phyloP scores from a whole-genome alignment of 2,329 filamentous ascomycete genomes.

The Fusarium redolens region DNA sequence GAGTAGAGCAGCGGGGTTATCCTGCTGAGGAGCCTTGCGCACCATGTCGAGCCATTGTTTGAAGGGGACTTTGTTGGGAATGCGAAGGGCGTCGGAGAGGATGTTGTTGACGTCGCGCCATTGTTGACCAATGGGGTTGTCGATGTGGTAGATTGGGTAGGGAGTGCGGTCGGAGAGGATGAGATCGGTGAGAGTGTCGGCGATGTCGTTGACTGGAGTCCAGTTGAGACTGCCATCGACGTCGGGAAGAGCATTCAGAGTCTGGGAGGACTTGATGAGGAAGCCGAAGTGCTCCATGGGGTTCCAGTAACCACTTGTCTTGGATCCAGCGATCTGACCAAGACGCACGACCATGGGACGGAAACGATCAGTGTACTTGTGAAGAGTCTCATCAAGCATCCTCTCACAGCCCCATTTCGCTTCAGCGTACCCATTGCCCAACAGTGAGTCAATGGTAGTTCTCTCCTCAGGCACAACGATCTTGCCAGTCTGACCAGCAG shows the following conservation, averaged over 20 bases:
- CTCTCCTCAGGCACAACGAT: slow-evolving; percentile 26
- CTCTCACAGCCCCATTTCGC: slow-evolving; percentile 40
- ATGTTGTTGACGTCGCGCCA: slow-evolving; percentile 32
- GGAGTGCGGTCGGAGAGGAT: slow-evolving; percentile 7
- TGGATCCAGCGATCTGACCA: slow-evolving; percentile 38
- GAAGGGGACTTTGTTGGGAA: slow-evolving; percentile 16
- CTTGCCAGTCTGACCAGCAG: slow-evolving; percentile 18
- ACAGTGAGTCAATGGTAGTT: slow-evolving; percentile 17
- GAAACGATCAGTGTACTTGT: slow-evolving; percentile 30
- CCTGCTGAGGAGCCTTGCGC: slow-evolving; percentile 27
- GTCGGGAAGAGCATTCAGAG: slow-evolving; percentile 27
- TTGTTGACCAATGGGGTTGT: slow-evolving; percentile 29
- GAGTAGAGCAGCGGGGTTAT: slow-evolving; percentile 11
- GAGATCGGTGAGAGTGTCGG: slow-evolving; percentile 7
- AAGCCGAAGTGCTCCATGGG: slow-evolving; percentile 41
- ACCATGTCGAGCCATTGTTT: slow-evolving; percentile 23
- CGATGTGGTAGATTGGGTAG: slow-evolving; percentile 25
- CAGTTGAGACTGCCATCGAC: slow-evolving; percentile 27
- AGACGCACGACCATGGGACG: slow-evolving; percentile 37
- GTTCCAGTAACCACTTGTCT: slow-evolving; percentile 41
- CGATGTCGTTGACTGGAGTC: slow-evolving; percentile 32
- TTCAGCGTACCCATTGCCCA: slow-evolving; percentile 35
- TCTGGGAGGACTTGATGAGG: slow-evolving; percentile 38
- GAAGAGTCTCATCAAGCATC: slow-evolving; percentile 38
- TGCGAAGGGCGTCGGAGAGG: slow-evolving; percentile 14